Base-by-base conservation (phyloP, 306 rosid species). In the Glycine soja region DNA sequence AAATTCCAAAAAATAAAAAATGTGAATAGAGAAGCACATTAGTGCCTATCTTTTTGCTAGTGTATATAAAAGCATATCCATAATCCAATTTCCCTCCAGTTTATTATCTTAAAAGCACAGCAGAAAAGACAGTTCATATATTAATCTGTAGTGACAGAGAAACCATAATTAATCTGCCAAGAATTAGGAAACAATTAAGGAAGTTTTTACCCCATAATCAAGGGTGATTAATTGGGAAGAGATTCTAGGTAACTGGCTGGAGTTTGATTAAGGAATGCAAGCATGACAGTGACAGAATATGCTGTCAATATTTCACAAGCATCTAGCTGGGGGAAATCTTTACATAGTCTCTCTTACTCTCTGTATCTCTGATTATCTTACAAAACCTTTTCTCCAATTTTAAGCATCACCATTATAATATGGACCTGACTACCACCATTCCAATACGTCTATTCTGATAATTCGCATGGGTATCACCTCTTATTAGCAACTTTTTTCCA, bases 381-480 rank as follows among this genome's bases (percentile, higher is more conserved):
- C 8, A 7, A 32, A 48, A 34, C 10, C 57, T 48, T 4, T 30
- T 12, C 48, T 75, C 38, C 6, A 43, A 58, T 18, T 14, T 61
- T 62, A 8, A 32, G 14, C 32, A 80, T 48, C 40, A 46, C 32
- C 32, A n/a, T 70, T 72, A 72, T 52, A 52, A 81, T 74, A 18
- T 74, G 45, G 70, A 81, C 51, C 53, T 51, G 67, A 78, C 18
- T 42, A 53, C 47, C 10, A n/a, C 63, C 63, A 63, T 9, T 12
- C 16, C 16, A 36, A 46, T 63, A 63, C 47, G 36, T 63, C 19
- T 63, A 34, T 11, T 61, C 14, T 61, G 67, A 11, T 61, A 61
- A 9, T 65, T 36, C 53, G n/a, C 70, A 56, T 61, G 15, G 67
- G 43, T 8, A 0, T 30, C 40, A 61, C 45, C 13, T 63, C 18